Evolutionary conservation across 1,284 basidiomycete species (phyloP).

Genomic region (Leccinum insolens): DNA sequence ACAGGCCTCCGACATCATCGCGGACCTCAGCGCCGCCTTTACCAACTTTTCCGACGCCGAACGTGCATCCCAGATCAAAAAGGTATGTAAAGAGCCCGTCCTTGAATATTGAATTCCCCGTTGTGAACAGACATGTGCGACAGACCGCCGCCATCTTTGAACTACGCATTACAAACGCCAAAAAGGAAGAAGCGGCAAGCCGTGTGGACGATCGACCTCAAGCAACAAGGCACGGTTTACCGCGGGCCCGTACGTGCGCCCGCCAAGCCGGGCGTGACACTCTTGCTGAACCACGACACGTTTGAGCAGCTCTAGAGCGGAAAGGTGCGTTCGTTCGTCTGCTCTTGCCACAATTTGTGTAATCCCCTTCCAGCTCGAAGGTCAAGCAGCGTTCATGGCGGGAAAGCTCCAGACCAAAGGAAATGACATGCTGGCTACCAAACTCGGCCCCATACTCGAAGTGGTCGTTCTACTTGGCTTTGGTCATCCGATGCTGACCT

Average conservation of each 20-base stretch:
- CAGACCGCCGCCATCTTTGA: conserved; percentile 94
- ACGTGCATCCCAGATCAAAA: conserved; percentile 83
- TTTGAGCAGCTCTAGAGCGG: conserved; percentile 68
- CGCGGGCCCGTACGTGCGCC: conserved; percentile 77
- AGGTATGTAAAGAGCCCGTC: conserved; percentile 49
- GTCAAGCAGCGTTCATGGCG: conserved; percentile 94
- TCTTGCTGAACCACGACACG: conserved; percentile 73
- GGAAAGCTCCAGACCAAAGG: conserved; percentile 87
- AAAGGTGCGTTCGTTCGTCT: conserved; percentile 49
- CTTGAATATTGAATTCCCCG: neutral
- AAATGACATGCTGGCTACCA: conserved; percentile 89
- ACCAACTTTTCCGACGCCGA: conserved; percentile 69
- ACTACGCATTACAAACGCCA: conserved; percentile 79
- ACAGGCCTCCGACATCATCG: conserved; percentile 74
- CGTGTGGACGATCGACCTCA: conserved; percentile 95
- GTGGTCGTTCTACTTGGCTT: conserved; percentile 43
- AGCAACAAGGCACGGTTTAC: conserved; percentile 84
- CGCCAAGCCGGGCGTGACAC: conserved; percentile 75
- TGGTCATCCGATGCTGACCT: neutral
- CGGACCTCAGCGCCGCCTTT: conserved; percentile 66
- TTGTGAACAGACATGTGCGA: neutral
- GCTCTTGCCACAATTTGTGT: neutral
- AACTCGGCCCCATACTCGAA: conserved; percentile 81
- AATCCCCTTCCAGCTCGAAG: conserved; percentile 45
- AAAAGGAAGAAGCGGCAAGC: conserved; percentile 64